phyloP scores from a whole-genome alignment of 805 yeast species.

The Alloascoidea hylecoeti region DNA sequence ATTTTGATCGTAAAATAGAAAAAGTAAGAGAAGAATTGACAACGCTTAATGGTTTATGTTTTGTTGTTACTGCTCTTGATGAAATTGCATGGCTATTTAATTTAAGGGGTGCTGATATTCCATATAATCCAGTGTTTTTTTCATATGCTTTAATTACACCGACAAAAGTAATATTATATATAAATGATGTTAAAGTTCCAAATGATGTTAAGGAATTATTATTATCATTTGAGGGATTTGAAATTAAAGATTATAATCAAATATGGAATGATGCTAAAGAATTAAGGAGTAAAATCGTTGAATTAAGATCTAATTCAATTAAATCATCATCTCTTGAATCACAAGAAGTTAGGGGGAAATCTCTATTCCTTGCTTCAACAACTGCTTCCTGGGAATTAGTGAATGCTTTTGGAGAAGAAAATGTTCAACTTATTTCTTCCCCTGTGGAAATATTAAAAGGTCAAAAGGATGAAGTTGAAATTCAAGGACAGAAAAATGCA shows the following conservation, averaged over 20 bases:
- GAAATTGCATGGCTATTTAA: conserved; percentile 89
- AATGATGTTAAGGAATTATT: conserved; percentile 18
- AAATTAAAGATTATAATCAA: background rate
- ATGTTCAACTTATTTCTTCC: conserved; percentile 31
- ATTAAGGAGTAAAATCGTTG: background rate
- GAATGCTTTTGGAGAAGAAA: conserved; percentile 25
- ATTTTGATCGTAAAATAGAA: conserved; percentile 38
- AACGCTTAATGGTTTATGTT: conserved; percentile 14
- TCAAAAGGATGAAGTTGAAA: conserved; percentile 60
- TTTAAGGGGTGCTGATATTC: conserved; percentile 71
- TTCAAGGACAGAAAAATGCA: conserved; percentile 56
- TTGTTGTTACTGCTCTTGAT: conserved; percentile 64
- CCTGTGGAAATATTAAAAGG: conserved; percentile 61
- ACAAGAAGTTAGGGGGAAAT: background rate
- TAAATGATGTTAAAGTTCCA: conserved; percentile 30
- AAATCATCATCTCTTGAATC: background rate
- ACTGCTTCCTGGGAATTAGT: background rate
- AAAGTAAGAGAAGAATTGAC: conserved; percentile 19
- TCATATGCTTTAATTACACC: conserved; percentile 43
- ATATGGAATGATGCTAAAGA: background rate
- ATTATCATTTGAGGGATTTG: background rate
- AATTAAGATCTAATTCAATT: background rate
- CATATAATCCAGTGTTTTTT: conserved; percentile 78
- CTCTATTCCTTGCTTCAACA: background rate
- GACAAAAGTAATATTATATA: conserved; percentile 33